Evolutionary conservation across 768 basidiomycete species (phyloP).

Genomic region (Lactifluus hygrophoroides): DNA sequence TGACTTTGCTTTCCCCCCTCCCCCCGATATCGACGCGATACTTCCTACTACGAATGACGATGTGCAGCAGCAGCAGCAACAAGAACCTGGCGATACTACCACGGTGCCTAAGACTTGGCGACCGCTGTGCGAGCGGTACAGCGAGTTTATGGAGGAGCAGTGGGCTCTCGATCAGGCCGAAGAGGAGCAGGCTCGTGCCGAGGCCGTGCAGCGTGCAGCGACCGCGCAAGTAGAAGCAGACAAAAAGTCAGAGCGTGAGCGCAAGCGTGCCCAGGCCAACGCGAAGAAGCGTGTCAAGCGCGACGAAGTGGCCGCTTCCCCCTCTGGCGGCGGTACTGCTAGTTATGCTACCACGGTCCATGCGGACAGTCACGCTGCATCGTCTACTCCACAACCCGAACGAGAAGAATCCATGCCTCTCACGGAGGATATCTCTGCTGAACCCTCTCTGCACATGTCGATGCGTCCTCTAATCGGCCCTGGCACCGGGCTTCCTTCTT

Average conservation of each 20-base stretch:
- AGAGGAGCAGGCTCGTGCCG: slow-evolving; percentile 56
- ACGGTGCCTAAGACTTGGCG: slow-evolving; percentile 47
- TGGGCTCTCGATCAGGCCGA: slow-evolving; percentile 68
- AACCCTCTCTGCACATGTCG: neutral
- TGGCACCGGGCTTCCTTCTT: slow-evolving; percentile 3
- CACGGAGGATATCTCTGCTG: neutral
- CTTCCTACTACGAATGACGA: slow-evolving; percentile 33
- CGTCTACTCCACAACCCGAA: slow-evolving; percentile 13
- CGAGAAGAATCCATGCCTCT: slow-evolving; percentile 9
- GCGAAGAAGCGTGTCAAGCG: slow-evolving; percentile 45
- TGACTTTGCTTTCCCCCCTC: slow-evolving; percentile 72
- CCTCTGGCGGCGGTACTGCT: neutral
- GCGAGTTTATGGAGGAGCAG: slow-evolving; percentile 79
- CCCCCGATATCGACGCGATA: slow-evolving; percentile 62
- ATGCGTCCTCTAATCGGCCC: slow-evolving; percentile 10
- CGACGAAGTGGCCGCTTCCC: slow-evolving; percentile 12
- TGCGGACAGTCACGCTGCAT: neutral
- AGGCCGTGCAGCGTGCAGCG: slow-evolving; percentile 19
- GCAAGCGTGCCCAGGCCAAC: slow-evolving; percentile 43
- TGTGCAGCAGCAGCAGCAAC: slow-evolving; percentile 20
- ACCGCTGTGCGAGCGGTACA: slow-evolving; percentile 76
- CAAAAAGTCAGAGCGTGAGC: slow-evolving; percentile 42
- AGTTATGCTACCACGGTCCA: neutral
- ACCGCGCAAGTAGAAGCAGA: slow-evolving; percentile 73
- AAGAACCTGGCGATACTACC: slow-evolving; percentile 21